Base-by-base conservation (phyloP, 371 early-diverging fungal genomes). In the Capniomyces stellatus region DNA sequence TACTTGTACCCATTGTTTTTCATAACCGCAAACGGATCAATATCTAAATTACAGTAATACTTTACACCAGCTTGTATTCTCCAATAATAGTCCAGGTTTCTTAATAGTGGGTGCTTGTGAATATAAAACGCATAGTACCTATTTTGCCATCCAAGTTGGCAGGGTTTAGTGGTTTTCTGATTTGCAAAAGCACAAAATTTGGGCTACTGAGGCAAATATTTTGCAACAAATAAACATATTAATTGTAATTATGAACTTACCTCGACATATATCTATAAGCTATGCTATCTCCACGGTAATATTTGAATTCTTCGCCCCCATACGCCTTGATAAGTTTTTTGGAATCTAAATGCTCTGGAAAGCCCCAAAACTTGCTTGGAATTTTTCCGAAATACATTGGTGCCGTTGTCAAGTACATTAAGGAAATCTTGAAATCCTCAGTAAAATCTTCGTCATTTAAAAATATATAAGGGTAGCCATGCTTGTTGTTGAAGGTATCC, bases 221-320 rank as follows among this genome's bases (percentile, higher is more conserved):
- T 31, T 28, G 51, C 15, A 40, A 13, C 13, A 13, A 13, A 40
- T 15, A 40, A 13, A 40, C 19, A n/a, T 40, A 40, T 15, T 40
- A 13, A 40, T 40, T 15, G 13, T 40, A 40, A 40, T 46, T 15
- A 35, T 35, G 35, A 10, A 58, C 28, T 56, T 39, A 29, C 69
- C 79, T 73, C 75, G 89, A 90, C 94, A 94, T 95, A 60, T 88
- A 83, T 40, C 89, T 75, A 64, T 94, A 92, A 1, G 83, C 81
- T 59, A 82, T 77, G 40, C 78, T 81, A n/a, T 71, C 77, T 2
- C 87, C 94, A 74, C 93, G 90, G 24, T 87, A 80, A 27, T 92
- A 77, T 15, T 66, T 60, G 23, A 70, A 62, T n/a, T 61, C 64
- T 54, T 74, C 67, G 52, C 28, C 29, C 55, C 57, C 61, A 47